Evolutionary conservation across 805 yeast genomes (phyloP).

Genomic region (Lachancea cidri): DNA sequence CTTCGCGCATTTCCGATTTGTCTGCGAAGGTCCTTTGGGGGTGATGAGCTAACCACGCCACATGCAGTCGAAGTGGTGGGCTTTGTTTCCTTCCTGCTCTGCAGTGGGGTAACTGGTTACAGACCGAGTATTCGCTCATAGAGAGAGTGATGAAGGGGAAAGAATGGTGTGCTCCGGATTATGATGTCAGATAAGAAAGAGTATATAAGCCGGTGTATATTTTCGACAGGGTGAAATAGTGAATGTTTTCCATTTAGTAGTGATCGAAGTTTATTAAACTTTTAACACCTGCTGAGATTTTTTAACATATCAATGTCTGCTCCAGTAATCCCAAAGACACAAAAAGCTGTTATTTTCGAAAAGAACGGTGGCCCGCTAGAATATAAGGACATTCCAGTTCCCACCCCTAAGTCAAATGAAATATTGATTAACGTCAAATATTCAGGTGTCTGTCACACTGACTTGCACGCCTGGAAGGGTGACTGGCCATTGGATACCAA

Average conservation of each 20-base stretch:
- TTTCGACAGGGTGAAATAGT: background rate
- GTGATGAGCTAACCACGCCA: background rate
- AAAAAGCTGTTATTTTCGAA: slow-evolving; percentile 68
- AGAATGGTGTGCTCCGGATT: no score
- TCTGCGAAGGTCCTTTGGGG: background rate
- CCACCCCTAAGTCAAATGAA: slow-evolving; percentile 71
- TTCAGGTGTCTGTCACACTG: slow-evolving; percentile 94
- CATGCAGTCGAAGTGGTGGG: background rate
- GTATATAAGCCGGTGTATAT: background rate
- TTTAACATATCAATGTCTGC: slow-evolving; percentile 28
- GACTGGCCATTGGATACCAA: slow-evolving; percentile 76
- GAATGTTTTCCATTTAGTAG: background rate
- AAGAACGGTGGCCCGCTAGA: slow-evolving; percentile 57
- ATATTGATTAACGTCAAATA: slow-evolving; percentile 75
- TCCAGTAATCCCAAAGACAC: slow-evolving; percentile 51
- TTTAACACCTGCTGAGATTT: no score
- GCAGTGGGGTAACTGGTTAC: background rate
- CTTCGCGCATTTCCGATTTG: background rate
- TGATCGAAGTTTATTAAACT: background rate
- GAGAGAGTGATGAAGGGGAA: no score
- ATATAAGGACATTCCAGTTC: slow-evolving; percentile 75
- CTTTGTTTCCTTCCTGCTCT: no score
- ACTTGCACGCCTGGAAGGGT: slow-evolving; percentile 90
- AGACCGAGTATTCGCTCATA: no score
- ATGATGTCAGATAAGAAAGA: background rate